Evolutionary conservation across 257 asterid species (phyloP).

Genomic region (Nicotiana tabacum): DNA sequence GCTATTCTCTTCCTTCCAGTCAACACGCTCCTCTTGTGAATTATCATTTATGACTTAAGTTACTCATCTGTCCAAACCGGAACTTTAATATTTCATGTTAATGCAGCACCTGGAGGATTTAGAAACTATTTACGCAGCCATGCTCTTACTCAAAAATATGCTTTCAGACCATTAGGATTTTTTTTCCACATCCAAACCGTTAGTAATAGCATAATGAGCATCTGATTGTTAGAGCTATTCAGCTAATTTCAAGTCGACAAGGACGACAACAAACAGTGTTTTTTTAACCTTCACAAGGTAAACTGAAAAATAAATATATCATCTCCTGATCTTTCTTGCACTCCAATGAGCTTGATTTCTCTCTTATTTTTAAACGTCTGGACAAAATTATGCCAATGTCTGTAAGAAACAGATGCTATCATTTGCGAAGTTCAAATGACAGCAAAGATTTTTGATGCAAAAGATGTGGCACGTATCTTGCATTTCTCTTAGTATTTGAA

Average conservation of each 20-base stretch:
- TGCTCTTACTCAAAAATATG: neutral
- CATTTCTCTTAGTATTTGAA: neutral
- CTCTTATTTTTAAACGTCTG: neutral
- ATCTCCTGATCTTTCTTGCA: neutral
- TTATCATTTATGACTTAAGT: slow-evolving; percentile 5
- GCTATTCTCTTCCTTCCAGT: neutral
- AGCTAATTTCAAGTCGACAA: neutral
- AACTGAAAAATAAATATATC: neutral
- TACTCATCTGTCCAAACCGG: neutral
- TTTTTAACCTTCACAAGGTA: neutral
- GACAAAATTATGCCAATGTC: neutral
- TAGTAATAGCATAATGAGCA: neutral
- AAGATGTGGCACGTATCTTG: neutral
- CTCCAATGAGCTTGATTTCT: neutral
- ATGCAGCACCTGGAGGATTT: neutral
- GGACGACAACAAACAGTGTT: neutral
- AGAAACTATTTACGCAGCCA: neutral
- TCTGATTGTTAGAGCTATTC: neutral
- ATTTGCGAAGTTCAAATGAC: neutral
- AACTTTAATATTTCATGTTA: neutral
- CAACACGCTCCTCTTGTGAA: neutral
- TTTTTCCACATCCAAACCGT: neutral
- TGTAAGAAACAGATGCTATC: neutral
- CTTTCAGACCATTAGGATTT: neutral
- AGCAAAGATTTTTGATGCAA: neutral